Percentiles rank a stretch among this genome's conserved stretches.
phyloP scores from a whole-genome alignment of 257 asterid genomes.

The Nicotiana paniculata region DNA sequence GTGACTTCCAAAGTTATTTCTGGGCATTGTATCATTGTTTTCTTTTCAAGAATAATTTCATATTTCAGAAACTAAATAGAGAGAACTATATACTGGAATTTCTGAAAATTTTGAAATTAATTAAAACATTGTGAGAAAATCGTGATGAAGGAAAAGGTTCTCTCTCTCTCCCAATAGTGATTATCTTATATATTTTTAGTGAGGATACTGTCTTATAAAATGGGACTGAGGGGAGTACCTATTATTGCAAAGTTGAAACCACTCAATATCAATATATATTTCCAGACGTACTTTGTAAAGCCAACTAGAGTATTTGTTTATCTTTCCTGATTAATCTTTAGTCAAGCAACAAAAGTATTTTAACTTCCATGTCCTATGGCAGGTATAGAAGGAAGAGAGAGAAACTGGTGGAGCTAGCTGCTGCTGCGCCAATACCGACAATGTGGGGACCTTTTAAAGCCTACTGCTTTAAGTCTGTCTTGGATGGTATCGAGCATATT shows the following conservation, averaged over 20 bases:
- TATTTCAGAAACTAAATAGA: neutral
- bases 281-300: too few species aligned
- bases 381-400: constrained; percentile 93
- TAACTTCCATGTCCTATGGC: constrained; percentile 15
- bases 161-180: neutral
- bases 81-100: neutral
- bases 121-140: neutral
- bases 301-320: neutral
- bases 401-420: constrained; percentile 71
- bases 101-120: neutral
- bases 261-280: neutral
- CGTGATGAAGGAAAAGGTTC: neutral
- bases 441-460: constrained; percentile 93
- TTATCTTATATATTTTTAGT: neutral
- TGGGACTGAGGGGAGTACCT: neutral
- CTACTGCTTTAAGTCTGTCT: constrained; percentile 65
- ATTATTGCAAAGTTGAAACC: neutral
- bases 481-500: constrained; percentile 97
- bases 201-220: neutral
- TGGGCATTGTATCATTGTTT: too few species aligned
- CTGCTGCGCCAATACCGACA: constrained; percentile 90
- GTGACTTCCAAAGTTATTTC: too few species aligned
- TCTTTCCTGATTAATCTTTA: neutral
- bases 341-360: neutral
- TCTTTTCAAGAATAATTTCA: neutral